Evolutionary conservation across 768 basidiomycete genomes (phyloP), one percentile per base, ranked within the genome.

Genomic region (Xerocomellus chrysenteron): DNA sequence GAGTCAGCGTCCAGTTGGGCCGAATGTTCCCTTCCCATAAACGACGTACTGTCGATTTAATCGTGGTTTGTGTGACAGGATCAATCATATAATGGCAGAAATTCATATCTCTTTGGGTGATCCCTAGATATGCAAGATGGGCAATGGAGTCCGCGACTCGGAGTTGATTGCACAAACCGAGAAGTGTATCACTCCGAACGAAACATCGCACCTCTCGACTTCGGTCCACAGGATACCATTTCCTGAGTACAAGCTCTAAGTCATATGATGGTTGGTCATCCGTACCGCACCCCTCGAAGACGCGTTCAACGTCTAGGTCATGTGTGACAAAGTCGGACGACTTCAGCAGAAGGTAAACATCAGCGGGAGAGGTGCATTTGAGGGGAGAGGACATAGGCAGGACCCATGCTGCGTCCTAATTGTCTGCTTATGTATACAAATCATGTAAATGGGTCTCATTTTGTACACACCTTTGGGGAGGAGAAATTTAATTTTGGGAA

Each of bases 401-500:
- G 50, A 97, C 82, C 92, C 94, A 98, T 5, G 90, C 82, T 32
- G 94, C 93, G 63, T 98, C 96, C 93, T 94, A 59, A 26, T 36
- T 21, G 19, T 16, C 12, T 33, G 30, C 55, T 67, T 50, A 52
- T 24, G 24, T 8, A 32, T 26, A 21, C 48, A 21, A 37, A 35
- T 10, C 5, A 57, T 28, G 19, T 11, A 30, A 26, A 13, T 4
- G 12, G 26, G 10, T 37, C 35, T 42, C 42, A 50, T 19, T 65
- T 56, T 28, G 21, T 39, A 63, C 78, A 55, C 56, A 90, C 94
- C 76, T 87, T 89, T 14, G 95, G 95, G n/a, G 92, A 87, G 7
- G 94, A 92, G 75, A 95, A 97, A 67, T 97, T 98, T 53, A 98
- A 84, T 73, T 98, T 98, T 1, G 95, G 94, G 69, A 98, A 98